Conservation (phyloP, 2,329 filamentous ascomycete species). For the Aschersonia sp. region DNA sequence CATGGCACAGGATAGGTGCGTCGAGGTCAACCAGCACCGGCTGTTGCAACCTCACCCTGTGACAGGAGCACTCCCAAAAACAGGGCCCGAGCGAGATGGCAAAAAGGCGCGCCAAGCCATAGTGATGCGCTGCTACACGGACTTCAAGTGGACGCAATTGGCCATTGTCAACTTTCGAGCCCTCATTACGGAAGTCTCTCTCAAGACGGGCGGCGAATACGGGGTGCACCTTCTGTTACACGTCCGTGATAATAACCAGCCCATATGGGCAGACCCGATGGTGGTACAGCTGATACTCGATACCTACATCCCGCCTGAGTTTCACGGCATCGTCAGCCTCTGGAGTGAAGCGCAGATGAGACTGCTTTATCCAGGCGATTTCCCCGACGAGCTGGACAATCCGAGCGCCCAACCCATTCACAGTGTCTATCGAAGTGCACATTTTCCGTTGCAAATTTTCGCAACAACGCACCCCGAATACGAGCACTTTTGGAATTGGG, state of each 20-base stretch:
- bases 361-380: slow-evolving; percentile 37
- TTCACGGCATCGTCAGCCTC: slow-evolving; percentile 64
- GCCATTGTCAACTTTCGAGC: slow-evolving; percentile 71
- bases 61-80: slow-evolving; percentile 18
- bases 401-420: slow-evolving; percentile 50
- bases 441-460: slow-evolving; percentile 51
- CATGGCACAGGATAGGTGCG: slow-evolving; percentile 36
- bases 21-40: slow-evolving; percentile 47
- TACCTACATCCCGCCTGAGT: slow-evolving; percentile 53
- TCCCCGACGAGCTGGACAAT: slow-evolving; percentile 55
- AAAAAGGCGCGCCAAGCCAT: slow-evolving; percentile 54
- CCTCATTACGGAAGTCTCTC: slow-evolving; percentile 62
- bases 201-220: slow-evolving; percentile 72
- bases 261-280: slow-evolving; percentile 68
- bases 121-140: slow-evolving; percentile 66
- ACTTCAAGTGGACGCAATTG: slow-evolving; percentile 65
- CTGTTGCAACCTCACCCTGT: slow-evolving; percentile 29
- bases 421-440: slow-evolving; percentile 53
- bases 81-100: slow-evolving; percentile 4
- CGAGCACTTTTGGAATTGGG: slow-evolving; percentile 56
- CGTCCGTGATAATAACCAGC: slow-evolving; percentile 63
- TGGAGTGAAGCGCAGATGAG: slow-evolving; percentile 82
- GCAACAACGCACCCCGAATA: slow-evolving; percentile 49
- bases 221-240: slow-evolving; percentile 73
- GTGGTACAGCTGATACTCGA: slow-evolving; percentile 59